Evolutionary conservation across 2,329 filamentous ascomycete species (phyloP).

Genomic region (Amauroascus niger): DNA sequence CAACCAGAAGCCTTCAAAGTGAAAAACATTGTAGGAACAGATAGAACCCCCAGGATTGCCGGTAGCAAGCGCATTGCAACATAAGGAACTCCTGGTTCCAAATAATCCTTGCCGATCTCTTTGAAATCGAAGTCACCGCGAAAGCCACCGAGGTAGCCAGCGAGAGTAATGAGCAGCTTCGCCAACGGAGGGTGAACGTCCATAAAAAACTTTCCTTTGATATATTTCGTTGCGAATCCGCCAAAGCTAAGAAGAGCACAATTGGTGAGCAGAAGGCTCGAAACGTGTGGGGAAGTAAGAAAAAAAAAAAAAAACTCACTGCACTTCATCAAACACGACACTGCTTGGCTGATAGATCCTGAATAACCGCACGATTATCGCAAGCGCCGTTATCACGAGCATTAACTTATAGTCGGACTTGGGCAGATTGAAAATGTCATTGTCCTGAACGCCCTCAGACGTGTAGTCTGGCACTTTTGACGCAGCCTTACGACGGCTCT

Average conservation of each 20-base stretch:
- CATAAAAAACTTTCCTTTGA: constrained; percentile 99
- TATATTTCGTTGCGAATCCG: constrained; percentile 96
- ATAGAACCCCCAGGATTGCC: constrained; percentile 75
- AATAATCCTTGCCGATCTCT: constrained; percentile 97
- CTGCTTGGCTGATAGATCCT: constrained; percentile 92
- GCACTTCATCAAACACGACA: constrained; percentile 98
- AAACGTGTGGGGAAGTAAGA: neutral
- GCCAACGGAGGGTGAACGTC: constrained; percentile 97
- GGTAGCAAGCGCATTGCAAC: constrained; percentile 94
- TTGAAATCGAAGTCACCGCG: constrained; percentile 97
- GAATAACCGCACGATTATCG: constrained; percentile 74
- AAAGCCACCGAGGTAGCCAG: constrained; percentile 90
- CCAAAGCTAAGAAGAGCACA: constrained; percentile 59
- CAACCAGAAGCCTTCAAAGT: constrained; percentile 87
- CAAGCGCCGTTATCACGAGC: constrained; percentile 61
- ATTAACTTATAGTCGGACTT: constrained; percentile 73
- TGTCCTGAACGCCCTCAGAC: constrained; percentile 57
- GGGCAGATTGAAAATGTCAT: constrained; percentile 85
- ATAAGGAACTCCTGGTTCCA: constrained; percentile 90
- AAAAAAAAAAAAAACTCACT: constrained; percentile 54
- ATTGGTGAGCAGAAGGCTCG: constrained; percentile 7
- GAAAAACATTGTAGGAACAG: constrained; percentile 87
- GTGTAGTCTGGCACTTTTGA: constrained; percentile 34
- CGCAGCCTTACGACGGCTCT: constrained; percentile 28
- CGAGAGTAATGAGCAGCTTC: constrained; percentile 91